phyloP scores from a whole-genome alignment of 1,284 basidiomycete species.

The Ustilago cynodontis region DNA sequence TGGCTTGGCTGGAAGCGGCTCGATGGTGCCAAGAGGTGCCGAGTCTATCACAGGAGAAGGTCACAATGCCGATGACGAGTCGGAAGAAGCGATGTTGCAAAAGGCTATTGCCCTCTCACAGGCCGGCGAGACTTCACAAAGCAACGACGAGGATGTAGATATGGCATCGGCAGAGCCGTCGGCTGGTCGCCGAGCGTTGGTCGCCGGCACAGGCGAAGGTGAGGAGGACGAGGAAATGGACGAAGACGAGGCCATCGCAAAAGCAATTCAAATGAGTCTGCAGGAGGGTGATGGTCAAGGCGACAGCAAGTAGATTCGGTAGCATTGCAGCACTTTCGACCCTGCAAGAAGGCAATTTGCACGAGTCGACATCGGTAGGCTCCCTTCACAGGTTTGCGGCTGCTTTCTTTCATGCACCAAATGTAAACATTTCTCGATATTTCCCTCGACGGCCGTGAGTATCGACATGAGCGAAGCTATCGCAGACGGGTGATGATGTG shows the following conservation, averaged over 20 bases:
- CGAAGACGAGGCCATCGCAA: conserved; percentile 69
- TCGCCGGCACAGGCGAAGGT: conserved; percentile 54
- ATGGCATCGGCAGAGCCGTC: conserved; percentile 54
- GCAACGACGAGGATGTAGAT: conserved; percentile 58
- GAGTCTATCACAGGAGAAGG: conserved; percentile 63
- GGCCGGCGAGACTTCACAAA: conserved; percentile 28
- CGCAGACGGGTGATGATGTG: conserved; percentile 8
- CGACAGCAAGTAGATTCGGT: conserved; percentile 30
- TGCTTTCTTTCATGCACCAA: not conserved
- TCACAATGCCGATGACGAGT: conserved; percentile 52
- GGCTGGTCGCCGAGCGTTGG: conserved; percentile 39
- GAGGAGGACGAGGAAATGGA: conserved; percentile 69
- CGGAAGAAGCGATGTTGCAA: conserved; percentile 64
- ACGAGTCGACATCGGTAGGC: not conserved
- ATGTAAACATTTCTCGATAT: not conserved
- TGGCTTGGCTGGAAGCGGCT: conserved; percentile 57
- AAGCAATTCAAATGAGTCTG: conserved; percentile 69
- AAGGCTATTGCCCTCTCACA: conserved; percentile 62
- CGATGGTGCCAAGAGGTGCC: conserved; percentile 61
- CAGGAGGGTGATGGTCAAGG: conserved; percentile 45
- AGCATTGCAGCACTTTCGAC: not conserved
- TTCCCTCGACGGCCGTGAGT: not conserved
- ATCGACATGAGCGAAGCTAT: not conserved
- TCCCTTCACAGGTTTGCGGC: not conserved
- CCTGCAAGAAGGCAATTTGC: too few species aligned